A percentile compares a stretch with the other conserved stretches of the same genome.
phyloP scores from a whole-genome alignment of 208 protist species.

The Leishmania lainsoni region DNA sequence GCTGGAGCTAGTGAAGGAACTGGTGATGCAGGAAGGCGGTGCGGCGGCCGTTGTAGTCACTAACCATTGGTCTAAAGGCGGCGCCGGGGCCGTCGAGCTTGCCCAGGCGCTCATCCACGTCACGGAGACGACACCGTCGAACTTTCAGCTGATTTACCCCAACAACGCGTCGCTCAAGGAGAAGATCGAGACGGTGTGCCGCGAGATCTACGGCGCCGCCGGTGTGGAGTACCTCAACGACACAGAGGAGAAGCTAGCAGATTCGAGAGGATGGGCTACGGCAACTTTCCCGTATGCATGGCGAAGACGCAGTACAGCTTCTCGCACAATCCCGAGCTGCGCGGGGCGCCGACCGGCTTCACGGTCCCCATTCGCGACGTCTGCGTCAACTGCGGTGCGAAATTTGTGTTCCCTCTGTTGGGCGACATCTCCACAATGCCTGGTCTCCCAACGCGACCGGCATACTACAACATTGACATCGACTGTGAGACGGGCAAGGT shows the following conservation, averaged over 20 bases:
- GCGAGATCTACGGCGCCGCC: slow-evolving; percentile 95
- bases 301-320: slow-evolving; percentile 98
- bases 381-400: slow-evolving; percentile 92
- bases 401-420: slow-evolving; percentile 95
- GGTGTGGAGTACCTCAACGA: slow-evolving; percentile 88
- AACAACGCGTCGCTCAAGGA: slow-evolving; percentile 88
- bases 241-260: slow-evolving; percentile 88
- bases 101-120: slow-evolving; percentile 87
- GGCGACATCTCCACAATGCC: slow-evolving; percentile 96
- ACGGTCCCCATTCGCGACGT: slow-evolving; percentile 95
- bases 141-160: slow-evolving; percentile 95
- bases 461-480: slow-evolving; percentile 97
- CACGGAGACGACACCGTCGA: slow-evolving; percentile 42
- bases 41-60: slow-evolving; percentile 92
- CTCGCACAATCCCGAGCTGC: slow-evolving; percentile 89
- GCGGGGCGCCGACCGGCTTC: slow-evolving; percentile 91
- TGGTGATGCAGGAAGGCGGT: slow-evolving; percentile 73
- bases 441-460: slow-evolving; percentile 95
- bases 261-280: slow-evolving; percentile 87
- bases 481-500: slow-evolving; percentile 92
- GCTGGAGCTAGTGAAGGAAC: slow-evolving; percentile 78
- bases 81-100: slow-evolving; percentile 87
- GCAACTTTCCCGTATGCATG: slow-evolving; percentile 95
- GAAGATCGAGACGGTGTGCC: slow-evolving; percentile 97
- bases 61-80: slow-evolving; percentile 94